A percentile compares a stretch with the other conserved stretches of the same genome.
Conservation (phyloP, 2,329 filamentous ascomycete genomes). For the Onygenales sp. region DNA sequence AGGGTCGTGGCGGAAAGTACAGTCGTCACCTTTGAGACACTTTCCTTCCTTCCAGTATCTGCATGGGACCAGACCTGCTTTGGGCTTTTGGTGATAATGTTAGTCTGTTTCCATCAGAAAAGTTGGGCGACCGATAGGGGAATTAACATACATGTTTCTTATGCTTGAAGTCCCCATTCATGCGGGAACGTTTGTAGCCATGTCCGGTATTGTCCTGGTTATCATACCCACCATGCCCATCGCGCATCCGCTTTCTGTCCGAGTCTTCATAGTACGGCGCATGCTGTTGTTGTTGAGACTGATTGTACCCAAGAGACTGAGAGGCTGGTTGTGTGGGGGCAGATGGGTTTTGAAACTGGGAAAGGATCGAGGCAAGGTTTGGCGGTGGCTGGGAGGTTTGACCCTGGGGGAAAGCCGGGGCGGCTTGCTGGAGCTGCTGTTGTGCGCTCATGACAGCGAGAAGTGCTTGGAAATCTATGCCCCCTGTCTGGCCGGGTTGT, state of each 20-base stretch:
- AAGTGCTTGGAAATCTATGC: slow-evolving; percentile 29
- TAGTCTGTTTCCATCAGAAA: background rate
- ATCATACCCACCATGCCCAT: slow-evolving; percentile 22
- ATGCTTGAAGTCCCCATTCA: slow-evolving; percentile 19
- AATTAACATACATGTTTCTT: slow-evolving; percentile 28
- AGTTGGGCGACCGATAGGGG: background rate
- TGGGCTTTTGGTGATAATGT: slow-evolving; percentile 20
- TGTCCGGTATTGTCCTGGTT: slow-evolving; percentile 19
- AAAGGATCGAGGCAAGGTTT: slow-evolving; percentile 11
- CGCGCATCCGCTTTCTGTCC: slow-evolving; percentile 29
- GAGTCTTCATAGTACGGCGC: slow-evolving; percentile 26
- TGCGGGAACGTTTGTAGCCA: slow-evolving; percentile 25
- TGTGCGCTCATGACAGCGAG: slow-evolving; percentile 29
- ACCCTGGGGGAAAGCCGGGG: slow-evolving; percentile 12
- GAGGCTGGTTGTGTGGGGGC: slow-evolving; percentile 14
- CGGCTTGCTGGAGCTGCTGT: slow-evolving; percentile 26
- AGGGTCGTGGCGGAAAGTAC: slow-evolving; percentile 40
- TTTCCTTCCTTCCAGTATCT: slow-evolving; percentile 45
- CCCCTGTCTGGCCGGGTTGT: slow-evolving; percentile 11
- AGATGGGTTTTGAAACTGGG: slow-evolving; percentile 23
- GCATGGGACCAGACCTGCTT: slow-evolving; percentile 38
- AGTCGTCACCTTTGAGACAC: slow-evolving; percentile 44
- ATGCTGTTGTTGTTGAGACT: slow-evolving; percentile 12
- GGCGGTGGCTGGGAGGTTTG: slow-evolving; percentile 9
- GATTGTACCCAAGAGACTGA: background rate